A percentile compares a stretch with the other conserved stretches of the same genome.
These are phyloP conservation scores for Eragrostis nindensis DNA, from an alignment of 176 grass and related monocot genomes.

Conservation along the genomic window DNA sequence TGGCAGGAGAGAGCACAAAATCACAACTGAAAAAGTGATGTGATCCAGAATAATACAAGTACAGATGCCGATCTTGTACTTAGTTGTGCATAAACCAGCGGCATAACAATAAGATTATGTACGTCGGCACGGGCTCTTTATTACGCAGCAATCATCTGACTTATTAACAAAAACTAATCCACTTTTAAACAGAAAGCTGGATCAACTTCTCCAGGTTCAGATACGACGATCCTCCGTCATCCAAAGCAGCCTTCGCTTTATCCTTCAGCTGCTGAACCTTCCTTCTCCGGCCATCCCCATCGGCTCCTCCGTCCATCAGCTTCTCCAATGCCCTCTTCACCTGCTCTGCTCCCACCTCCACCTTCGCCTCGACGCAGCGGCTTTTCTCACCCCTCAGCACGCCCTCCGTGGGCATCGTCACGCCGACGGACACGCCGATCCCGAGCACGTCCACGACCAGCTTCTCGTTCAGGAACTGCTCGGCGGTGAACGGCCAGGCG, in stretches of 20 bases:
- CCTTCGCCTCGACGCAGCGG: neutral
- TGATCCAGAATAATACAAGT: no score
- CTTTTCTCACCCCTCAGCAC: neutral
- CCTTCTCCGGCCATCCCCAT: slow-evolving; percentile 30
- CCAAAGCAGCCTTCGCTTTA: slow-evolving; percentile 30
- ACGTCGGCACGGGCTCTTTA: no score
- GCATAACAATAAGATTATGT: no score
- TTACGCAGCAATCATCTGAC: neutral
- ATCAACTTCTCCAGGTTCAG: slow-evolving; percentile 43
- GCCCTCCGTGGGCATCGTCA: slow-evolving; percentile 20
- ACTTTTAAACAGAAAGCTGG: slow-evolving; percentile 13
- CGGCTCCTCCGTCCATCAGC: slow-evolving; percentile 46
- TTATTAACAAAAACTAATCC: neutral
- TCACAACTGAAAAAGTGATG: no score
- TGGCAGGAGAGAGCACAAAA: no score
- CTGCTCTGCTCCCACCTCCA: slow-evolving; percentile 30
- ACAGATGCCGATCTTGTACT: no score
- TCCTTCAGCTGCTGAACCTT: neutral
- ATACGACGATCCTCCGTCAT: slow-evolving; percentile 37
- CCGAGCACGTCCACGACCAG: slow-evolving; percentile 60
- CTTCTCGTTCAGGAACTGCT: slow-evolving; percentile 78
- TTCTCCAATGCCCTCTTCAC: slow-evolving; percentile 37
- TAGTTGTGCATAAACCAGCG: no score
- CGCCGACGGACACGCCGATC: slow-evolving; percentile 56
- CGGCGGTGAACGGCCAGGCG: slow-evolving; percentile 58